phyloP scores from a whole-genome alignment of 2,329 filamentous ascomycete genomes.

The Elsinoe perseae region DNA sequence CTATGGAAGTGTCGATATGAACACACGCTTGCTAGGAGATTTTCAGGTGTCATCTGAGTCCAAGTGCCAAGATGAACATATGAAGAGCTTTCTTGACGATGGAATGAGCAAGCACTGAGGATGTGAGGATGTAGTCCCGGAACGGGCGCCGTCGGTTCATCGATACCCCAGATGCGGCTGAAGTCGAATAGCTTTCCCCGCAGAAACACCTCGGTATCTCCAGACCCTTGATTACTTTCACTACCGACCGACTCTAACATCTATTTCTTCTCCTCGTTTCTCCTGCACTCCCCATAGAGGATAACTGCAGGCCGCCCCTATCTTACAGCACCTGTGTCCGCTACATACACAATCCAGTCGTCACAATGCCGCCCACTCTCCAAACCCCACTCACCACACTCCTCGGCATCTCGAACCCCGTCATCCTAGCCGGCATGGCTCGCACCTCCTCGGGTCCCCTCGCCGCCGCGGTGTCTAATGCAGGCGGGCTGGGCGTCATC shows the following conservation, averaged over 20 bases:
- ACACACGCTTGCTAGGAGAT: not conserved
- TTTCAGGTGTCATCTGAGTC: too few relatives aligned
- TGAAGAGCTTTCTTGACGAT: too few relatives aligned
- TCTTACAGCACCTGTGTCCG: not conserved
- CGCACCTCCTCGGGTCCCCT: slow-evolving; percentile 69
- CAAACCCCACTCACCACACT: slow-evolving; percentile 71
- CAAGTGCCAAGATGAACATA: too few relatives aligned
- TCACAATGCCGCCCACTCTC: slow-evolving; percentile 42
- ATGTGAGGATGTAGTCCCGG: too few relatives aligned
- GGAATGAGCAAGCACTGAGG: too few relatives aligned
- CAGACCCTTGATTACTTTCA: slow-evolving; percentile 14
- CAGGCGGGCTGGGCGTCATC: slow-evolving; percentile 66
- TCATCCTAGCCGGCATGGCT: slow-evolving; percentile 92
- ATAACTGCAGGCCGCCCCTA: not conserved
- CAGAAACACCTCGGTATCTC: slow-evolving; percentile 11
- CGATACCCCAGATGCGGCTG: slow-evolving; percentile 6
- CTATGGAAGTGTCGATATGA: too few relatives aligned
- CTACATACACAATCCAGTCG: not conserved
- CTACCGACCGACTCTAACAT: not conserved
- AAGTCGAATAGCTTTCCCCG: slow-evolving; percentile 12
- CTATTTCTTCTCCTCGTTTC: not conserved
- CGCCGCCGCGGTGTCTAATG: slow-evolving; percentile 80
- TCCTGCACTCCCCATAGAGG: not conserved
- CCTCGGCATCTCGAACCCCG: slow-evolving; percentile 76
- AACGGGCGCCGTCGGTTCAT: too few relatives aligned